These are phyloP conservation scores for Calonectria naviculata DNA, from an alignment of 2,329 filamentous ascomycete species.

Conservation along the genomic window DNA sequence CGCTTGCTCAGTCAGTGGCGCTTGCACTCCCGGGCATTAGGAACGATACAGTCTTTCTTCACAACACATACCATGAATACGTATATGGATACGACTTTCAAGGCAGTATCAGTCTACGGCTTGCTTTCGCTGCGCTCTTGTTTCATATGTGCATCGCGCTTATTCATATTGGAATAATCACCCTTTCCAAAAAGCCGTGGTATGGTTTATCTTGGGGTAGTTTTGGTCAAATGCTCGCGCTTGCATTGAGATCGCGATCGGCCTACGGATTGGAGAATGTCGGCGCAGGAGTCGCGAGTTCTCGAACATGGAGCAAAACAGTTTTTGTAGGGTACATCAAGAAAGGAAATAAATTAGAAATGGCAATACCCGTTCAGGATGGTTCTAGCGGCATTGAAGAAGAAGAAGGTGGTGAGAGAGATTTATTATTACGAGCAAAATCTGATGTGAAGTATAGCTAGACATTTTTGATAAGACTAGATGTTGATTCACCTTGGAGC, in stretches of 20 bases:
- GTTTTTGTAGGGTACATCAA: not conserved
- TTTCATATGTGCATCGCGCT: not conserved
- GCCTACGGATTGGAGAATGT: not conserved
- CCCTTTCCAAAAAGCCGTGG: not conserved
- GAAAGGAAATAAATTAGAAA: not conserved
- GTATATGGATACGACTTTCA: not conserved
- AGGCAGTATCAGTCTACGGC: not conserved
- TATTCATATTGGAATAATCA: not conserved
- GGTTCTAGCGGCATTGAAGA: not conserved
- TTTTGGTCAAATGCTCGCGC: constrained; percentile 1
- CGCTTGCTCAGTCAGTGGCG: not conserved
- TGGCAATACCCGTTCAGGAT: not conserved
- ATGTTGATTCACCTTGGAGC: too few species aligned
- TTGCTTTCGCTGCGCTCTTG: not conserved
- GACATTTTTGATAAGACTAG: too few species aligned
- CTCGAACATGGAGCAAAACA: not conserved
- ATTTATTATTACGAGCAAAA: not conserved
- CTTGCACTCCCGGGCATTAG: not conserved
- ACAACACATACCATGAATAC: not conserved
- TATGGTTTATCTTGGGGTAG: not conserved
- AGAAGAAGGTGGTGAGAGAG: not conserved
- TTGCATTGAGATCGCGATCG: not conserved
- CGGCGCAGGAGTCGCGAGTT: not conserved
- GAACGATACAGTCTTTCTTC: not conserved
- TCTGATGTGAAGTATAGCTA: not conserved